These are phyloP conservation scores for Hermanozyma aechmeae DNA, from an alignment of 805 yeast species.

Conservation along the genomic window DNA sequence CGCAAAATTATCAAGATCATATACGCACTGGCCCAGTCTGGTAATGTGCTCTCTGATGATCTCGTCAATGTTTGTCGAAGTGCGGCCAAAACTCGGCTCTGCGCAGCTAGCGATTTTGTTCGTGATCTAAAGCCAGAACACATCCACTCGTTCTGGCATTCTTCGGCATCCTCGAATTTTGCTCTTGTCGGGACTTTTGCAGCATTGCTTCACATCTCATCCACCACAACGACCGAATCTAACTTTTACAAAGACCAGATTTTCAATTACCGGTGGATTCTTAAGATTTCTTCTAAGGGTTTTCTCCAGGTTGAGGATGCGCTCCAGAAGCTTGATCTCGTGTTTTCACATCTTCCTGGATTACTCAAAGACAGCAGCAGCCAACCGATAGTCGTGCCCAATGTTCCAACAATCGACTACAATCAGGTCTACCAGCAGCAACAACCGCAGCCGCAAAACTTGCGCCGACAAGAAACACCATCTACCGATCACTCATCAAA, in stretches of 20 bases:
- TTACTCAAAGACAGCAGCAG: constrained; percentile 33
- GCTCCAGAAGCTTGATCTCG: constrained; percentile 57
- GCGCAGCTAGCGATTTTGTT: constrained; percentile 76
- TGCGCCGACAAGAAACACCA: background rate
- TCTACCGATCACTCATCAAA: background rate
- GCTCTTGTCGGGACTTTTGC: constrained; percentile 86
- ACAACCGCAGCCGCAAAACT: background rate
- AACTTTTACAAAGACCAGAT: constrained; percentile 57
- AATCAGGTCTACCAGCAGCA: constrained; percentile 5
- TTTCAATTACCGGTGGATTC: constrained; percentile 65
- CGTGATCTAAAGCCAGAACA: constrained; percentile 72
- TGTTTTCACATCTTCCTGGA: constrained; percentile 71
- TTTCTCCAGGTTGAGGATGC: constrained; percentile 77
- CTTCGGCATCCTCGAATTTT: constrained; percentile 68
- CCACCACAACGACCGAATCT: constrained; percentile 52
- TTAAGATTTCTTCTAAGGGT: constrained; percentile 66
- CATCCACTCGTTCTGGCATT: constrained; percentile 84
- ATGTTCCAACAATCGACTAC: constrained; percentile 18
- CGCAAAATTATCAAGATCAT: constrained; percentile 60
- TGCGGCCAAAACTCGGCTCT: constrained; percentile 75
- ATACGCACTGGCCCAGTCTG: constrained; percentile 22
- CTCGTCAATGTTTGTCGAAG: constrained; percentile 56
- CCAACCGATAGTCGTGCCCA: constrained; percentile 27
- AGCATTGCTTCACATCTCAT: constrained; percentile 63
- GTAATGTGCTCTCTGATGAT: constrained; percentile 26